Conservation (phyloP, 805 yeast genomes). For the Nematodospora valgi region DNA sequence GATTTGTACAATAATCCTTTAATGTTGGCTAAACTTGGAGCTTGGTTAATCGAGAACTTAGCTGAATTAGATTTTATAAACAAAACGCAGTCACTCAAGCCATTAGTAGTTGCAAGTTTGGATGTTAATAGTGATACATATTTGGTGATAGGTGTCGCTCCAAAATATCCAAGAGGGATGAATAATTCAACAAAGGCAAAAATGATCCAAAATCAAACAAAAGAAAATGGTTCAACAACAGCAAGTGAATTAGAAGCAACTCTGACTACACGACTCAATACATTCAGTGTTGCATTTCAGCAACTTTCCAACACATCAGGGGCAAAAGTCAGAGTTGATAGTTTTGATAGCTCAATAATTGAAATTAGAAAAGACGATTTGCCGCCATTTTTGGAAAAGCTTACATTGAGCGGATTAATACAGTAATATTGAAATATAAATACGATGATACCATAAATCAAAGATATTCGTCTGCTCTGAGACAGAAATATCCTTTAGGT, state of each 20-base stretch:
- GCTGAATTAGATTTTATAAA: conserved; percentile 64
- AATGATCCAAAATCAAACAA: conserved; percentile 17
- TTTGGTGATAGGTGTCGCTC: conserved; percentile 85
- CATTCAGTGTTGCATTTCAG: conserved; percentile 89
- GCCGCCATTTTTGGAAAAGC: conserved; percentile 78
- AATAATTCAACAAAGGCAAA: conserved; percentile 33
- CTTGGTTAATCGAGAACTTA: conserved; percentile 88
- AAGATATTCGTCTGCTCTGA: conserved; percentile 23
- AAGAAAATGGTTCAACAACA: conserved; percentile 16
- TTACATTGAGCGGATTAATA: conserved; percentile 66
- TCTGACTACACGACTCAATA: conserved; percentile 56
- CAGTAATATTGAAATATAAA: conserved; percentile 11
- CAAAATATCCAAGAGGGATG: conserved; percentile 61
- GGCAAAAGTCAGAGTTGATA: conserved; percentile 86
- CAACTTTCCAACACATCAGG: conserved; percentile 80
- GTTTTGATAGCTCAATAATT: conserved; percentile 91
- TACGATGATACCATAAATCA: too few relatives aligned
- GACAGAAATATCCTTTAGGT: conserved; percentile 32
- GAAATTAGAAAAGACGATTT: conserved; percentile 87
- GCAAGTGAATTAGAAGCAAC: conserved; percentile 36
- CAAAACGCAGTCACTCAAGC: conserved; percentile 49
- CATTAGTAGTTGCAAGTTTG: conserved; percentile 81
- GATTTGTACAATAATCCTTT: conserved; percentile 80
- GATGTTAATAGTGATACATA: conserved; percentile 73
- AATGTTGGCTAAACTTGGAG: conserved; percentile 77